These are phyloP conservation scores for Cymbidium sinense DNA, from an alignment of 106 monocot genomes.

Conservation along the genomic window DNA sequence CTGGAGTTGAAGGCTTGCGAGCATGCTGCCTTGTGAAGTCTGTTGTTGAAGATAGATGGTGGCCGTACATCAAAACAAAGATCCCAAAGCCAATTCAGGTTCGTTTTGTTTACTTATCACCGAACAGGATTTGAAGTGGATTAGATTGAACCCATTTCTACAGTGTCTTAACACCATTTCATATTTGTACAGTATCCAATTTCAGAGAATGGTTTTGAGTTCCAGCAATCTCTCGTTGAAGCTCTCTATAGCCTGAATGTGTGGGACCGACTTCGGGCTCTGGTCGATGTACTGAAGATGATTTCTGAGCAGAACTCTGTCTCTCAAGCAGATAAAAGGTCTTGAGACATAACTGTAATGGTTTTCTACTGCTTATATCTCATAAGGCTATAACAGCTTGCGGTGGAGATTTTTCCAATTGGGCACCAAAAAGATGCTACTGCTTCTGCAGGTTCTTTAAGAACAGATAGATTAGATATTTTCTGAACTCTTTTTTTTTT, in stretches of 20 bases:
- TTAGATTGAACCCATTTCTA: neutral
- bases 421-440: neutral
- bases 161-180: neutral
- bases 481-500: no score
- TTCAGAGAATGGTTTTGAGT: slow-evolving; percentile 82
- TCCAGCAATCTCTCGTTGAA: slow-evolving; percentile 92
- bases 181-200: slow-evolving; percentile 71
- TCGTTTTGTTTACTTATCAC: neutral
- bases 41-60: slow-evolving; percentile 92
- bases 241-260: slow-evolving; percentile 82
- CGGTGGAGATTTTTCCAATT: neutral
- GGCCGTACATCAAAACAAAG: slow-evolving; percentile 88
- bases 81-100: slow-evolving; percentile 95
- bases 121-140: neutral
- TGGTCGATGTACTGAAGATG: slow-evolving; percentile 74
- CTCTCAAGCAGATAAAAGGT: slow-evolving; percentile 18
- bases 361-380: neutral
- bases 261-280: slow-evolving; percentile 74
- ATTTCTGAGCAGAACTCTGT: slow-evolving; percentile 56
- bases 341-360: slow-evolving; percentile 3
- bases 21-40: slow-evolving; percentile 97
- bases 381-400: no score
- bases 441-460: neutral
- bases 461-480: neutral
- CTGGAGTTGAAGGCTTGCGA: slow-evolving; percentile 90